Evolutionary conservation across 495 filamentous ascomycete species (phyloP).

Genomic region (Penicillium bovifimosum): DNA sequence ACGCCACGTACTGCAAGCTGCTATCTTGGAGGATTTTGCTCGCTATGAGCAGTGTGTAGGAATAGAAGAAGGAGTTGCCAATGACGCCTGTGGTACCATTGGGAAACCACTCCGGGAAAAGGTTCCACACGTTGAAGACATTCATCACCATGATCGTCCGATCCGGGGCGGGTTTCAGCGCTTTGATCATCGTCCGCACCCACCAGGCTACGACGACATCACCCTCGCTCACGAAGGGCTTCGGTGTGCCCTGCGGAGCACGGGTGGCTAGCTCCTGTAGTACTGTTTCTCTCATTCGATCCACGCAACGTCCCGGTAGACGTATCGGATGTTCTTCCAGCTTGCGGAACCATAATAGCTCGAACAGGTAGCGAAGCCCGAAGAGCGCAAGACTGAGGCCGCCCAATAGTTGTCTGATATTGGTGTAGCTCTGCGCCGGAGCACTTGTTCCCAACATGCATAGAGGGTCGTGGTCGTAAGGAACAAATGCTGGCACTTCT

Average conservation of each 20-base stretch:
- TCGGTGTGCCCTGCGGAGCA: background rate
- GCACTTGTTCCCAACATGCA: background rate
- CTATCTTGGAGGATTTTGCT: slow-evolving; percentile 23
- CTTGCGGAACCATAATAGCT: slow-evolving; percentile 25
- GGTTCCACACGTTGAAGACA: slow-evolving; percentile 15
- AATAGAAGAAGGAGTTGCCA: slow-evolving; percentile 28
- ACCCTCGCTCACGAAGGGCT: slow-evolving; percentile 25
- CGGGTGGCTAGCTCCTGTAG: background rate
- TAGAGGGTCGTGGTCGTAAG: background rate
- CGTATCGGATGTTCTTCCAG: slow-evolving; percentile 23
- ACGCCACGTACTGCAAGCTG: slow-evolving; percentile 29
- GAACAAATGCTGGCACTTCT: background rate
- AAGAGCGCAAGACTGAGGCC: slow-evolving; percentile 1
- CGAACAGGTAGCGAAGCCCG: slow-evolving; percentile 24
- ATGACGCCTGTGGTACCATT: slow-evolving; percentile 18
- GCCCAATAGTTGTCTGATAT: background rate
- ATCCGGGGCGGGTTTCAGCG: slow-evolving; percentile 9
- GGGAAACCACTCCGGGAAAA: slow-evolving; percentile 15
- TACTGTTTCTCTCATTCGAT: slow-evolving; percentile 6
- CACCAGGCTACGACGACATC: slow-evolving; percentile 28
- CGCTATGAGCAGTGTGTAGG: slow-evolving; percentile 22
- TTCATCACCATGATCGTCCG: slow-evolving; percentile 19
- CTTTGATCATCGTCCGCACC: slow-evolving; percentile 13
- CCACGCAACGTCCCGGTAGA: slow-evolving; percentile 14
- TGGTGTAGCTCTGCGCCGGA: background rate